Base-by-base conservation (phyloP, 1,284 basidiomycete species). In the Athelia psychrophila region DNA sequence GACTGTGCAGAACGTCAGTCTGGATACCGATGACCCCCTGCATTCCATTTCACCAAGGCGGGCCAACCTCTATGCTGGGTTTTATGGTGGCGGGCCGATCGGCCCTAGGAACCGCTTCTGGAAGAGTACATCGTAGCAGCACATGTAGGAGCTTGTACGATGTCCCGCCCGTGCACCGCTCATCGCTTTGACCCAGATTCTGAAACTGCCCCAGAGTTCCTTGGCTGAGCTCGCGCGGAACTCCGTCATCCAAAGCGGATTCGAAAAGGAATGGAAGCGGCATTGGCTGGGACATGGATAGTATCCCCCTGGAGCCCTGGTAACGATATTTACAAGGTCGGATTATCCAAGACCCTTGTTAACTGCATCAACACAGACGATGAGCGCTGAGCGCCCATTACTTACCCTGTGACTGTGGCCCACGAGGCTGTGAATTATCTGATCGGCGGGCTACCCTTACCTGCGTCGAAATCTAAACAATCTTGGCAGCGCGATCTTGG, bases 41-140 rank as follows among this genome's bases (percentile, higher is more conserved):
- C 94, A 97, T 96, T 98, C 75, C 95, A 97, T 70, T 96, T 97
- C 68, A 98, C 95, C 20, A 96, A 96, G 76, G 93, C 88, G 48
- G 23, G 73, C 55, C 23, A n/a, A 6, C 13, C 27, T 30, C 27
- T 13, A 30, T 30, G 33, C 5, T 16, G 24, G n/a, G n/a, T n/a
- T n/a, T 45, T 49, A 23, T 22, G 48, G 38, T 16, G 25, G 20
- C 16, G 3, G 38, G 40, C 50, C 19, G 49, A 48, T 24, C 50
- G 25, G 49, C 47, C 25, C 15, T 59, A 93, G 90, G 94, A 97
- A 75, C 96, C 95, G 22, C 72, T 98, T 48, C 73, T 99, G 51
- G 97, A 99, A 64, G 97, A 99, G 65, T 99, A 99, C 69, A 95
- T 91, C 53, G 96, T 99, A 8, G 97, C 97, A 6, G 96, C 97